Conservation (phyloP, 192 early-diverging fungal species). For the Coemansia sp. region DNA sequence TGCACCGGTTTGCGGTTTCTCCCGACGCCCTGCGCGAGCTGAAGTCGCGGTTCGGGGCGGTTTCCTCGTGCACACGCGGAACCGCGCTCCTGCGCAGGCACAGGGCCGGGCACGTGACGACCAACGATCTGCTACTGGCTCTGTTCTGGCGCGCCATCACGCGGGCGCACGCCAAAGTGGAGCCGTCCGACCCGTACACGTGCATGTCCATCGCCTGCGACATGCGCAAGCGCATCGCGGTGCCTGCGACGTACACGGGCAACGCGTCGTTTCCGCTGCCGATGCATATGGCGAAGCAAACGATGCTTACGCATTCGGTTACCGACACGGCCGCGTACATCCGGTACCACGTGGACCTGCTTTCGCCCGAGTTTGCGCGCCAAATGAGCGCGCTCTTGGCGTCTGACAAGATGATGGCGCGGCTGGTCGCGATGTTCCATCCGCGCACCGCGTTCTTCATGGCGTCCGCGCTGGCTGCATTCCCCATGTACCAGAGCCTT, state of each 20-base stretch:
- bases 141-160: conserved; percentile 43
- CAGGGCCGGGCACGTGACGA: conserved; percentile 26
- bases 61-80: conserved; percentile 10
- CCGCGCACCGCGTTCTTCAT: conserved; percentile 34
- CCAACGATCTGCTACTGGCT: conserved; percentile 30
- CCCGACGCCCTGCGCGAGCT: conserved; percentile 8
- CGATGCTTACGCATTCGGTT: conserved; percentile 14
- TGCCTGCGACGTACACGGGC: conserved; percentile 27
- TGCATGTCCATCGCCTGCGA: conserved; percentile 47
- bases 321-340: conserved; percentile 39
- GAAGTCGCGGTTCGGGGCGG: conserved; percentile 15
- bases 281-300: conserved; percentile 20
- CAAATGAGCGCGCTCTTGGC: conserved; percentile 21
- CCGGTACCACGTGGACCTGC: conserved; percentile 14
- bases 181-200: conserved; percentile 29
- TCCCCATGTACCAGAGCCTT: conserved; percentile 26
- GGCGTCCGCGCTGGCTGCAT: conserved; percentile 26
- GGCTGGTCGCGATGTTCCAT: conserved; percentile 21
- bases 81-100: neutral
- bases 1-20: conserved; percentile 17
- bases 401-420: conserved; percentile 8
- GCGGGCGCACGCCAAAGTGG: conserved; percentile 15
- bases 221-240: conserved; percentile 22
- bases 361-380: conserved; percentile 11
- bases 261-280: conserved; percentile 42